Conservation (phyloP, 2,329 filamentous ascomycete species). For the Diaporthe sp. region DNA sequence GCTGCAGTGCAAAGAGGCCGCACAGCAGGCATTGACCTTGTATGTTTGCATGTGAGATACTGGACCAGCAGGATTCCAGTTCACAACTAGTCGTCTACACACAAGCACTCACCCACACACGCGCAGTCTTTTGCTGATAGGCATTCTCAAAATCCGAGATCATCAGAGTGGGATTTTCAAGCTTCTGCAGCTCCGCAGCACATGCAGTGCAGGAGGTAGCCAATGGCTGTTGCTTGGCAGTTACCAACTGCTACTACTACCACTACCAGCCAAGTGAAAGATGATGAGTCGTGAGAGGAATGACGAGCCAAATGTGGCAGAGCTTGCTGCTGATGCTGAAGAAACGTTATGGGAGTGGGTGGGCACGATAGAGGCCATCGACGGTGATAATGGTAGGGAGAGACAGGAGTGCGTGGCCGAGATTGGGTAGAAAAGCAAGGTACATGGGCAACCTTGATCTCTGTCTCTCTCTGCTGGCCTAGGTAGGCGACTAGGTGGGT, state of each 20-base stretch:
- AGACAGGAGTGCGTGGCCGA: constrained; percentile 2
- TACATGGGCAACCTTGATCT: neutral
- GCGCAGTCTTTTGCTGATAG: neutral
- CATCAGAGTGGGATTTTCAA: neutral
- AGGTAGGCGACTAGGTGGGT: neutral
- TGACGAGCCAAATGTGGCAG: neutral
- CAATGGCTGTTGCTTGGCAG: neutral
- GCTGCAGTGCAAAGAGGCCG: neutral
- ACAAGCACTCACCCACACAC: neutral
- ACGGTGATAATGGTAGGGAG: neutral
- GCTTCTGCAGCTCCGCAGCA: neutral
- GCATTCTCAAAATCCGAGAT: neutral
- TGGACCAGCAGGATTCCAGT: constrained; percentile 17
- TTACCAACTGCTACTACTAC: neutral
- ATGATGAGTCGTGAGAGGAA: neutral
- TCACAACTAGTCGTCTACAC: too few species aligned
- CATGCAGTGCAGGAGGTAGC: neutral
- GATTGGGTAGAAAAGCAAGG: neutral
- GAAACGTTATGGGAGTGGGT: neutral
- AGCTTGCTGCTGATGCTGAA: neutral
- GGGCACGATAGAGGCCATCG: neutral
- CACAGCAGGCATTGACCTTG: constrained; percentile 30
- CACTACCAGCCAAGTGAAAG: neutral
- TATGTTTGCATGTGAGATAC: constrained; percentile 10
- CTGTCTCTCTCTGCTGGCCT: neutral